phyloP scores from a whole-genome alignment of 148 eudicot species.

The Rhododendron henanense region DNA sequence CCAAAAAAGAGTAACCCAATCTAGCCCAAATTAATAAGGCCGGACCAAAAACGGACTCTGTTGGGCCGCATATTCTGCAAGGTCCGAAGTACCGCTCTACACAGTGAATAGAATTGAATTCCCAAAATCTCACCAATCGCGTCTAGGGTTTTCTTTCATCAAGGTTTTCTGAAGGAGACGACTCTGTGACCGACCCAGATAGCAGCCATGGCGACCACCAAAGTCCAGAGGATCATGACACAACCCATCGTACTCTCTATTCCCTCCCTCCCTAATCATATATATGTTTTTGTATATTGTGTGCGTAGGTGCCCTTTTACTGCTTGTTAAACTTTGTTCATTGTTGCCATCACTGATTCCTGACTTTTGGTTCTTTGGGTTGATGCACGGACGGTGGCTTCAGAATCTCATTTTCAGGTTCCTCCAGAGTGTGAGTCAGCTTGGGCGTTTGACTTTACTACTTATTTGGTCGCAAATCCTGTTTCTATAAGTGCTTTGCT shows the following conservation, averaged over 20 bases:
- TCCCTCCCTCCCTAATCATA: background rate
- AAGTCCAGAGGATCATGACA: conserved; percentile 60
- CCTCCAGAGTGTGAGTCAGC: conserved; percentile 44
- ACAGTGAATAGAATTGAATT: too few species aligned
- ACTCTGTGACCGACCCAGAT: background rate
- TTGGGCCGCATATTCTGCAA: background rate
- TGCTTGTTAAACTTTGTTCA: background rate
- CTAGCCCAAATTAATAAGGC: background rate
- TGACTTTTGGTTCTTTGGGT: background rate
- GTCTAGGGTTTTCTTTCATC: conserved; percentile 4
- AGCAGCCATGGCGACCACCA: conserved; percentile 56
- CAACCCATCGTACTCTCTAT: conserved; percentile 39
- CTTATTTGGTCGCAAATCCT: background rate
- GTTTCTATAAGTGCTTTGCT: background rate
- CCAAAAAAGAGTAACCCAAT: background rate
- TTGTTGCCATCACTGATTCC: background rate
- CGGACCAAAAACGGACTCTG: background rate
- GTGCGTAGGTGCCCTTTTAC: background rate
- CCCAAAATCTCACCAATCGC: background rate
- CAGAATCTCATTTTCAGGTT: conserved; percentile 62
- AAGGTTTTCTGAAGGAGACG: conserved; percentile 5
- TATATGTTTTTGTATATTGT: background rate
- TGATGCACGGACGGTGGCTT: background rate
- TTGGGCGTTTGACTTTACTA: background rate
- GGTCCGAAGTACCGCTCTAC: background rate